phyloP scores from a whole-genome alignment of 176 grass and related monocot genomes.

The Leersia perrieri region DNA sequence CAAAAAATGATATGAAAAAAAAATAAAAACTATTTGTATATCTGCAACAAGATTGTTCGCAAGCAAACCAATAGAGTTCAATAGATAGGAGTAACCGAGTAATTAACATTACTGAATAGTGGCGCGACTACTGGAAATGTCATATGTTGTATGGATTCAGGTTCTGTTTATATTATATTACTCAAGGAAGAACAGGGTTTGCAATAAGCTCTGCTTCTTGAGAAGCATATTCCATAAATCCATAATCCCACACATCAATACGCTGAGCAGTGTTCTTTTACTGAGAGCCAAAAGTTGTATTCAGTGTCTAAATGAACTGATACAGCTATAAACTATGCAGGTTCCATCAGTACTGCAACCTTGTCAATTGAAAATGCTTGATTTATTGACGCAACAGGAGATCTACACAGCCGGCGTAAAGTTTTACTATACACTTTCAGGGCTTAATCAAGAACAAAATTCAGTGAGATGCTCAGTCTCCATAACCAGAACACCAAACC shows the following conservation, averaged over 20 bases:
- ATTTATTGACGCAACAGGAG: not conserved
- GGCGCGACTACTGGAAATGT: not conserved
- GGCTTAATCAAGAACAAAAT: not conserved
- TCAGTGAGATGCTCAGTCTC: not conserved
- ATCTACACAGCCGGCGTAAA: not conserved
- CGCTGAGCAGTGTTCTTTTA: not conserved
- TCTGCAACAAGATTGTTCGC: not conserved
- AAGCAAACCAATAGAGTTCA: constrained; percentile 2
- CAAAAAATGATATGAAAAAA: not conserved
- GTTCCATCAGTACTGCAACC: not conserved
- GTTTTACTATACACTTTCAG: not conserved
- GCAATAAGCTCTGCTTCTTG: not conserved
- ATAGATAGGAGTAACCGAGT: not conserved
- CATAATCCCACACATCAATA: not conserved
- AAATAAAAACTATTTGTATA: not conserved
- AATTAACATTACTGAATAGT: not conserved
- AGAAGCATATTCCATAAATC: not conserved
- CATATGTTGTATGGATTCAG: not conserved
- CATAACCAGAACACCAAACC: not conserved
- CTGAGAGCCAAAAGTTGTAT: not conserved
- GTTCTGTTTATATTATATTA: not conserved
- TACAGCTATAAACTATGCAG: not conserved
- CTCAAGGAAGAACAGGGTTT: not conserved
- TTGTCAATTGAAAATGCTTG: not conserved
- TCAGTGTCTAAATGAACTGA: not conserved